Conservation (phyloP, 106 monocot species). For the Dendrobium officinale region DNA sequence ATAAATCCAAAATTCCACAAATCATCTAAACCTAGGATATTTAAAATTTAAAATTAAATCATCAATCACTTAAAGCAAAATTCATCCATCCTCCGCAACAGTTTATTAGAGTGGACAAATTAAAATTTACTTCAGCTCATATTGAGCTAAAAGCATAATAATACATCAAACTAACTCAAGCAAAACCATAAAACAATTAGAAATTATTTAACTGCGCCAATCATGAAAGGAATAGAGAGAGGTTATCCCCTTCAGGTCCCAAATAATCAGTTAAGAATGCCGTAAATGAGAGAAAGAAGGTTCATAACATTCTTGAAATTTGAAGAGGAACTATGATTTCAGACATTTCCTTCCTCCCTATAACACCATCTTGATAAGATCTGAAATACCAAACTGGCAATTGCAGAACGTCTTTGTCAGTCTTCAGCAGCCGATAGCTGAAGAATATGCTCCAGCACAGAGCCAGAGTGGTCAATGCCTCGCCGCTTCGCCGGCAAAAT, state of each 20-base stretch:
- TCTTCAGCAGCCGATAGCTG: conserved; percentile 77
- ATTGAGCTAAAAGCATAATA: too few species aligned
- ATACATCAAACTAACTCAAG: too few species aligned
- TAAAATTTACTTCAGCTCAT: too few species aligned
- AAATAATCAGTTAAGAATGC: too few species aligned
- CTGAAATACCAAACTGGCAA: conserved; percentile 41
- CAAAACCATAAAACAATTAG: too few species aligned
- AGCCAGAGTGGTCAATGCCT: conserved; percentile 85
- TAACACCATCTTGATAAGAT: conserved; percentile 45
- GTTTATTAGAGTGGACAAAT: too few species aligned
- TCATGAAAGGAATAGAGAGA: not conserved
- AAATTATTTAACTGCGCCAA: not conserved
- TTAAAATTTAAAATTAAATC: too few species aligned
- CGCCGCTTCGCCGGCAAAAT: conserved; percentile 91
- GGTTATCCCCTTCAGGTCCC: too few species aligned
- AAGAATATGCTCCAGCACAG: conserved; percentile 83
- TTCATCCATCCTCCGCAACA: too few species aligned
- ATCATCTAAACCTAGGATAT: too few species aligned
- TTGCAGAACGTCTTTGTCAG: conserved; percentile 60
- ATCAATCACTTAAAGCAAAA: too few species aligned
- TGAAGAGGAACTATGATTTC: conserved; percentile 86
- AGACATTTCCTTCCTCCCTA: conserved; percentile 56
- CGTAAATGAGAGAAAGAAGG: not conserved
- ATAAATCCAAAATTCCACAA: too few species aligned
- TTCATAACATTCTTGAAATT: conserved; percentile 71